Percentiles rank a stretch among this genome's conserved stretches.
These are phyloP conservation scores for Lyophyllum semitale DNA, from an alignment of 768 basidiomycete genomes.

Conservation along the genomic window DNA sequence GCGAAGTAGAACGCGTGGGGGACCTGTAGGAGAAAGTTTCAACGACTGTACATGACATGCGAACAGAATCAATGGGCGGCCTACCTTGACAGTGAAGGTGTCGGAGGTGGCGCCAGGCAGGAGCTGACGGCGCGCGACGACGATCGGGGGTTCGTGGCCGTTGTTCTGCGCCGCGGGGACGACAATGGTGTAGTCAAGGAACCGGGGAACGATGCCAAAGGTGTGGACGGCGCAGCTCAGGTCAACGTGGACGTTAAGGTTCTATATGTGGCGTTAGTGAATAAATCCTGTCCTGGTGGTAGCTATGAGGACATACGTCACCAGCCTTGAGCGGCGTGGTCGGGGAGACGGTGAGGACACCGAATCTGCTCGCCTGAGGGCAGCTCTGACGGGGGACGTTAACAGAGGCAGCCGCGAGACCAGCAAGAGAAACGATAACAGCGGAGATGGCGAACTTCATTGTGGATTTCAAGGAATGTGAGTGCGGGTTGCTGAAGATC, in stretches of 20 bases:
- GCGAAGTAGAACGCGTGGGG: constrained; percentile 8
- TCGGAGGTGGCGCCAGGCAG: constrained; percentile 6
- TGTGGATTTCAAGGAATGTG: neutral
- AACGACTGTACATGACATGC: neutral
- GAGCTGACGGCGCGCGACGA: constrained; percentile 13
- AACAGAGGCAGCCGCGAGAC: constrained; percentile 1
- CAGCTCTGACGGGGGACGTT: neutral
- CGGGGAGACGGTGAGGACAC: constrained; percentile 5
- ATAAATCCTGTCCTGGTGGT: neutral
- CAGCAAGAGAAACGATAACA: constrained; percentile 9
- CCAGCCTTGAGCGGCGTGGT: constrained; percentile 9
- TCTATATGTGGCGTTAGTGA: neutral
- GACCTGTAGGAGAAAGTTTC: neutral
- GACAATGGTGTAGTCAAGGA: constrained; percentile 11
- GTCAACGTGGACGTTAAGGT: constrained; percentile 6
- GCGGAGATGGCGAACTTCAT: constrained; percentile 14
- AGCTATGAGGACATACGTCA: constrained; percentile 6
- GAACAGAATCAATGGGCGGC: neutral
- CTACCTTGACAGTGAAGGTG: constrained; percentile 9
- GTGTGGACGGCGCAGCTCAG: constrained; percentile 3
- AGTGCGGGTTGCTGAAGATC: no score
- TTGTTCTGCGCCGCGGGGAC: constrained; percentile 8
- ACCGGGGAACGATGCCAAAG: constrained; percentile 7
- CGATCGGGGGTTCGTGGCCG: constrained; percentile 10
- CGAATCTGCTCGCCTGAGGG: constrained; percentile 14